Conservation (phyloP, 2,329 filamentous ascomycete genomes). For the Coniella vitis region DNA sequence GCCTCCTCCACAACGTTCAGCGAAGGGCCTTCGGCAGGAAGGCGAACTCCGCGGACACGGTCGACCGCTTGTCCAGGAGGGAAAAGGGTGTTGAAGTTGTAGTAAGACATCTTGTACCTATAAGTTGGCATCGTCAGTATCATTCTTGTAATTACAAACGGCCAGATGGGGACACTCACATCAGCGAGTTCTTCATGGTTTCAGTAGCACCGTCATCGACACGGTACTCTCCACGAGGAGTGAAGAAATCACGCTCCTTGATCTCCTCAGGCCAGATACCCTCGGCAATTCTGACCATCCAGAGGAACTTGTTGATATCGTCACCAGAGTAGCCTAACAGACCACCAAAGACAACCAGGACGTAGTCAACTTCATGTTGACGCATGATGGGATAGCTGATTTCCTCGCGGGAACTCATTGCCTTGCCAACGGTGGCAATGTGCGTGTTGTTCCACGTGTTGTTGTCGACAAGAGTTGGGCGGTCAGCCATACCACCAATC, state of each 20-base stretch:
- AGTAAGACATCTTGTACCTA: constrained; percentile 99
- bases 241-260: constrained; percentile 96
- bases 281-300: constrained; percentile 99
- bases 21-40: constrained; percentile 79
- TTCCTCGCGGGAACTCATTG: constrained; percentile 95
- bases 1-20: constrained; percentile 91
- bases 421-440: constrained; percentile 97
- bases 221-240: constrained; percentile 83
- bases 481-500: constrained; percentile 98
- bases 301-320: constrained; percentile 99
- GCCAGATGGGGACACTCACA: constrained; percentile 53
- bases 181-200: constrained; percentile 98
- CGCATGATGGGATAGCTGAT: constrained; percentile 98
- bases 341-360: constrained; percentile 94
- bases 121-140: constrained; percentile 23
- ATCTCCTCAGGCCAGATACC: constrained; percentile 99
- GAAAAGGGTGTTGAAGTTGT: constrained; percentile 93
- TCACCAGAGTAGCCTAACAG: constrained; percentile 95
- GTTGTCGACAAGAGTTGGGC: constrained; percentile 95
- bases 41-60: constrained; percentile 71
- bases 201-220: constrained; percentile 91
- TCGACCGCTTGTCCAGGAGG: constrained; percentile 84
- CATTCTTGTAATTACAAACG: constrained; percentile 5
- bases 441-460: constrained; percentile 99
- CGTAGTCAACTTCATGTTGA: constrained; percentile 97